phyloP scores from a whole-genome alignment of 441 rosid species.

The Arabidopsis hybrid region DNA sequence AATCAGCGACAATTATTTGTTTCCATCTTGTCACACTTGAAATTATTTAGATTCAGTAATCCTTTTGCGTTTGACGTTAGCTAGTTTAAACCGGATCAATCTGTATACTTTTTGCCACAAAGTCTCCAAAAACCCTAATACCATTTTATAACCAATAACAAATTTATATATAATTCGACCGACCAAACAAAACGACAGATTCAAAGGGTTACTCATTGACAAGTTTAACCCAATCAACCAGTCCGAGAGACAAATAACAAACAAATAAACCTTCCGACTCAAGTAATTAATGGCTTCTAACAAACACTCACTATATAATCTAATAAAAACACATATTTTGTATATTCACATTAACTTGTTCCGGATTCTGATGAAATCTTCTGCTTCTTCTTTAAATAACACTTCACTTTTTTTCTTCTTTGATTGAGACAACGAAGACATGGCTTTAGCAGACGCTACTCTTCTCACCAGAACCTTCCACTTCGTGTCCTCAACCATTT shows the following conservation, averaged over 20 bases:
- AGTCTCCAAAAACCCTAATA: background rate
- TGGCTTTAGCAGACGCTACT: conserved; percentile 74
- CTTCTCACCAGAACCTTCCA: conserved; percentile 80
- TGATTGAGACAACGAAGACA: conserved; percentile 58
- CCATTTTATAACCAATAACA: background rate
- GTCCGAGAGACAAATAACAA: conserved; percentile 21
- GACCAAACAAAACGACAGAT: conserved; percentile 21
- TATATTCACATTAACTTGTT: conserved; percentile 9
- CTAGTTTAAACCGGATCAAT: background rate
- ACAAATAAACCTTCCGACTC: background rate
- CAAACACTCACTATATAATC: conserved; percentile 10
- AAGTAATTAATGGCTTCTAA: conserved; percentile 10
- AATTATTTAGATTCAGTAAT: background rate
- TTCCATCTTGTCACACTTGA: background rate
- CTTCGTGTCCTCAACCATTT: conserved; percentile 54
- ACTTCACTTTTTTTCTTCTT: conserved; percentile 48
- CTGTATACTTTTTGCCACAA: background rate
- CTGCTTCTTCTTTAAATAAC: conserved; percentile 38
- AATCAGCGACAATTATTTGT: background rate
- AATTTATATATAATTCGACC: background rate
- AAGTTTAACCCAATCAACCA: conserved; percentile 40
- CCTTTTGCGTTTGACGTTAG: background rate
- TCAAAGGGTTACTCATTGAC: conserved; percentile 36
- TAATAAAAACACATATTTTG: background rate
- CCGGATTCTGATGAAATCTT: conserved; percentile 43